Evolutionary conservation across 371 early-diverging fungal genomes (phyloP), one percentile per base, ranked within the genome.

Genomic region (Scutellospora calospora): DNA sequence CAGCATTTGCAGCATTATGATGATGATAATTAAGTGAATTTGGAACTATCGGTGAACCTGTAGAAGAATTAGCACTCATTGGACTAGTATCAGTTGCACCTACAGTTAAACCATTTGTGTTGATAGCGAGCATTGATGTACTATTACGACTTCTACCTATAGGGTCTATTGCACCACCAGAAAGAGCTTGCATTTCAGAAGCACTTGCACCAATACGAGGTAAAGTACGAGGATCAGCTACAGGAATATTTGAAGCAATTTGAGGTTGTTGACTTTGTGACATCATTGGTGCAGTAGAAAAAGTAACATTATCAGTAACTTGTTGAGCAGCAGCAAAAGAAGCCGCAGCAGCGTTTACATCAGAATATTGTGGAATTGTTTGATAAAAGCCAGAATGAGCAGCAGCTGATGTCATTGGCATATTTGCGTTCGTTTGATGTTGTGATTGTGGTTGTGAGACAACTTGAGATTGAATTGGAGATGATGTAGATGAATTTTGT

Each of bases 171-270:
- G 65, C 33, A 0, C 12, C 22, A 41, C 6, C 18, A 1, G 41
- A 9, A 41, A 22, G 20, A 20, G 22, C 25, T 52, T 49, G 52
- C 27, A 51, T 51, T 25, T 72, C 72, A 8, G 69, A 68, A 45
- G 25, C 35, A 35, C 6, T 74, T 31, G 60, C 12, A 62, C 25
- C 41, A 29, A 76, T 38, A 14, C 60, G 29, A 14, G 76, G 76
- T 41, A 76, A 49, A 14, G 57, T 60, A 29, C 73, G 73, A 27
- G 73, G 73, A 51, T 72, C 73, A 9, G 45, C 73, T 3, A 72
- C 65, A 22, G 69, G 49, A 35, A 69, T 69, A 25, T 69, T 69
- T 38, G 69, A 45, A 52, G 72, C 27, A 20, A 72, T 72, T 72
- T 72, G 72, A 22, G 69, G 3, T 52, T 72, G 72, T 52, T 69